phyloP scores from a whole-genome alignment of 305 asterid species.

The Fraxinus ornus region DNA sequence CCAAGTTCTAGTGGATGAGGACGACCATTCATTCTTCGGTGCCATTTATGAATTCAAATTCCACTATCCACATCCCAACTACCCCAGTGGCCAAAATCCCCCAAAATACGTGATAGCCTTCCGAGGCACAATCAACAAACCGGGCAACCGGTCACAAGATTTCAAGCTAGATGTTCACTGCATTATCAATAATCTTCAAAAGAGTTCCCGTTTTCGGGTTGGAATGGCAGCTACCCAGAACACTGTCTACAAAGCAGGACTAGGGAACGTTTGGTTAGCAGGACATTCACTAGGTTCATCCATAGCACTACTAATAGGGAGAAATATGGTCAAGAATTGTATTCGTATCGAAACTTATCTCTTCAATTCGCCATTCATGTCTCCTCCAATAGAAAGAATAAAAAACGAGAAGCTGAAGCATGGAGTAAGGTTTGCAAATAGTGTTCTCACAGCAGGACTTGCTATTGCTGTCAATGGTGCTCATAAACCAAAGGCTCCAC shows the following conservation, averaged over 20 bases:
- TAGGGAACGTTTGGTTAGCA: conserved; percentile 30
- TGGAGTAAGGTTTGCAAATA: conserved; percentile 23
- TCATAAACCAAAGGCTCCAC: conserved; percentile 1
- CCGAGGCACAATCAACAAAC: conserved; percentile 30
- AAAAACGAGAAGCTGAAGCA: conserved; percentile 32
- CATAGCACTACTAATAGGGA: conserved; percentile 30
- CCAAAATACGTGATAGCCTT: conserved; percentile 35
- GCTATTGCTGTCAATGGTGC: conserved; percentile 22
- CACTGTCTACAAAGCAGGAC: conserved; percentile 1
- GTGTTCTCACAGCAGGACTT: conserved; percentile 30
- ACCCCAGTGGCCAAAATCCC: not conserved
- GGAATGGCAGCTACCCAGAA: conserved; percentile 24
- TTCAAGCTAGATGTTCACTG: conserved; percentile 27
- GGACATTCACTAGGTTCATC: conserved; percentile 47
- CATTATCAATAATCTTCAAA: conserved; percentile 27
- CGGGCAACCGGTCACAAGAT: conserved; percentile 22
- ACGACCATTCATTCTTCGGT: conserved; percentile 37
- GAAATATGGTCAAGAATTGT: conserved; percentile 19
- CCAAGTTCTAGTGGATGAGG: conserved; percentile 25
- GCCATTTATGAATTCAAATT: conserved; percentile 31
- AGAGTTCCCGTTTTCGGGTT: conserved; percentile 24
- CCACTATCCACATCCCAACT: not conserved
- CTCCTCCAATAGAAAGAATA: conserved; percentile 29
- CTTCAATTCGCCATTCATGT: conserved; percentile 39
- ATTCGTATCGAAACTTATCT: conserved; percentile 33